Percentiles rank a stretch among this genome's conserved stretches.
phyloP scores from a whole-genome alignment of 1,139 yeast species.

The Hansenula lynferdii region DNA sequence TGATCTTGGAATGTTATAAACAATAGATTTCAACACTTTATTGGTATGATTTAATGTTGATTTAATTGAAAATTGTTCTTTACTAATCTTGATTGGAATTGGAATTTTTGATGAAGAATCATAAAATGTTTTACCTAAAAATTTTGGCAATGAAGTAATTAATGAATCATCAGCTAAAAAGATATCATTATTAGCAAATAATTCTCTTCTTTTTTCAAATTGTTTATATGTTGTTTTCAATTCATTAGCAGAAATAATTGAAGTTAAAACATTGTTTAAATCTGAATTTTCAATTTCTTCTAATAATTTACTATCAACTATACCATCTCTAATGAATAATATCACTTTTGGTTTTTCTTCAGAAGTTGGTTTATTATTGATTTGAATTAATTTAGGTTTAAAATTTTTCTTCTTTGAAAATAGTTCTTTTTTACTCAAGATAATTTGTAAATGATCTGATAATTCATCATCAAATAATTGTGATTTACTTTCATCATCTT shows the following conservation, averaged over 20 bases:
- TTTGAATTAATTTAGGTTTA: conserved; percentile 62
- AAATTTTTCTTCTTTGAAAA: conserved; percentile 58
- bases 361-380: conserved; percentile 22
- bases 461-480: conserved; percentile 48
- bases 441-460: conserved; percentile 48
- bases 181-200: conserved; percentile 56
- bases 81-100: conserved; percentile 54
- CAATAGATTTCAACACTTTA: conserved; percentile 54
- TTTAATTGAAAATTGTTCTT: conserved; percentile 42
- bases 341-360: conserved; percentile 55
- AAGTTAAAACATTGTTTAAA: conserved; percentile 23
- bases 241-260: conserved; percentile 46
- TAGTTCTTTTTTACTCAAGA: conserved; percentile 45
- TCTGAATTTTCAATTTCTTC: conserved; percentile 54
- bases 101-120: conserved; percentile 64
- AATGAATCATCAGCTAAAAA: conserved; percentile 83
- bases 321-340: conserved; percentile 68
- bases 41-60: conserved; percentile 56
- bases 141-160: conserved; percentile 72
- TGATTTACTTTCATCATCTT: conserved; percentile 28
- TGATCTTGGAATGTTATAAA: conserved; percentile 71
- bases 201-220: conserved; percentile 66
- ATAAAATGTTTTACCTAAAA: conserved; percentile 78
- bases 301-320: conserved; percentile 49
- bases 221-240: conserved; percentile 65